These are phyloP conservation scores for Arthrobotrys entomopaga DNA, from an alignment of 2,329 filamentous ascomycete species.

Conservation along the genomic window DNA sequence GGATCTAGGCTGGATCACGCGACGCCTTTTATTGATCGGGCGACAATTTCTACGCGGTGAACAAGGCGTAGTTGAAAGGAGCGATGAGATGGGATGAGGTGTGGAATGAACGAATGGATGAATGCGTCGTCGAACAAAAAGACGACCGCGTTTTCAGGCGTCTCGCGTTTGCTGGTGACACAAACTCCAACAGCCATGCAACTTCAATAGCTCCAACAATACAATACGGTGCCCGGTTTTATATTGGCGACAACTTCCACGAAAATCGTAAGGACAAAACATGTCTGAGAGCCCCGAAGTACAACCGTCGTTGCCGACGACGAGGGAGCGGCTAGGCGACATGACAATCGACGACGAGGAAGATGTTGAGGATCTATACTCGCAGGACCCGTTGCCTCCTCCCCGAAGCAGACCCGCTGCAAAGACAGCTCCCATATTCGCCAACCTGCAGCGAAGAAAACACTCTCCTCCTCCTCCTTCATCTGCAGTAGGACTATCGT, in stretches of 20 bases:
- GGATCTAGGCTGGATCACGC: slow-evolving; percentile 19
- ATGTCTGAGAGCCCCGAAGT: slow-evolving; percentile 43
- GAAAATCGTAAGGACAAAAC: background rate
- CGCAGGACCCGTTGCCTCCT: slow-evolving; percentile 36
- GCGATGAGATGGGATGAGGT: slow-evolving; percentile 31
- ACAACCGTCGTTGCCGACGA: slow-evolving; percentile 36
- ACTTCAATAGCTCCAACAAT: too few species aligned
- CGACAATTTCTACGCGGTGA: background rate
- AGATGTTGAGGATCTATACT: slow-evolving; percentile 38
- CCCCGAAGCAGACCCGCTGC: slow-evolving; percentile 32
- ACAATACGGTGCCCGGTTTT: background rate
- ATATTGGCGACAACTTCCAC: background rate
- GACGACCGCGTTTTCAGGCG: slow-evolving; percentile 5
- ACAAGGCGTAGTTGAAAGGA: background rate
- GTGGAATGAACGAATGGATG: background rate
- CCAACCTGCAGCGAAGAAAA: slow-evolving; percentile 55
- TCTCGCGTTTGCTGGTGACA: slow-evolving; percentile 13
- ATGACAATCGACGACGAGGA: slow-evolving; percentile 50
- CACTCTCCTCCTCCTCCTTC: slow-evolving; percentile 61
- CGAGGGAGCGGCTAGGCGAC: slow-evolving; percentile 31
- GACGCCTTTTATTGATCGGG: background rate
- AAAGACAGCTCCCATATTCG: slow-evolving; percentile 44
- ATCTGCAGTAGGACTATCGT: slow-evolving; percentile 60
- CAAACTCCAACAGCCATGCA: too few species aligned
- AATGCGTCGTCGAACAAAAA: background rate